Conservation (phyloP, 1,139 yeast species). For the Geotrichum australiense region DNA sequence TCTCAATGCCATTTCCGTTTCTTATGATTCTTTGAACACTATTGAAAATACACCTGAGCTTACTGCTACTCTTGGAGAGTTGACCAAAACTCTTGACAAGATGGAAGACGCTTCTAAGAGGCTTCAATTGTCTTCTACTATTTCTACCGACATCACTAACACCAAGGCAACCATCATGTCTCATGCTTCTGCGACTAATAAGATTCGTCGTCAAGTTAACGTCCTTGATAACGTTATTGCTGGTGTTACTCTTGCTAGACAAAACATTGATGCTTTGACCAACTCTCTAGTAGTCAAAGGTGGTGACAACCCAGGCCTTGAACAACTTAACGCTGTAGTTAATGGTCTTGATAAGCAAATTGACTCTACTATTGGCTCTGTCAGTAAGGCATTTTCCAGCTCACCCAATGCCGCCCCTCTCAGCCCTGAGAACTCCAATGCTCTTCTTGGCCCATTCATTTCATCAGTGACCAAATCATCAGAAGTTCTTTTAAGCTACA, state of each 20-base stretch:
- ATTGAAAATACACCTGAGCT: constrained; percentile 21
- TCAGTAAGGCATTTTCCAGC: constrained; percentile 24
- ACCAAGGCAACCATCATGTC: constrained; percentile 7
- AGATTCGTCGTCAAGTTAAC: constrained; percentile 8
- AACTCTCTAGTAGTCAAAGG: constrained; percentile 20
- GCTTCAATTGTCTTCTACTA: constrained; percentile 7
- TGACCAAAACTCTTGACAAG: constrained; percentile 11
- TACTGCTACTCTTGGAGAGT: constrained; percentile 16
- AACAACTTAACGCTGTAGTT: constrained; percentile 24
- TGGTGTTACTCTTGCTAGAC: constrained; percentile 25
- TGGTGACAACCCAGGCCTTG: constrained; percentile 17
- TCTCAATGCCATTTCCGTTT: constrained; percentile 32
- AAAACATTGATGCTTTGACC: constrained; percentile 26
- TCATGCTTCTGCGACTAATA: constrained; percentile 4
- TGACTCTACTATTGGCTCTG: constrained; percentile 28
- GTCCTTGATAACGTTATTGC: constrained; percentile 17
- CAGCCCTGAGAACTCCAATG: constrained; percentile 24
- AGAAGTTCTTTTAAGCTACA: constrained; percentile 28
- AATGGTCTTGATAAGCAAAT: constrained; percentile 33
- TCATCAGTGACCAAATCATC: constrained; percentile 33
- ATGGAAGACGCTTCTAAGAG: constrained; percentile 10
- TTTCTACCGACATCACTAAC: constrained; percentile 9
- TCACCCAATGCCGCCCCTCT: constrained; percentile 28
- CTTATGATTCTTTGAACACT: constrained; percentile 26
- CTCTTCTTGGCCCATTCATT: constrained; percentile 28